A percentile compares a stretch with the other conserved stretches of the same genome.
phyloP scores from a whole-genome alignment of 768 basidiomycete genomes.

The Scleroderma citrinum region DNA sequence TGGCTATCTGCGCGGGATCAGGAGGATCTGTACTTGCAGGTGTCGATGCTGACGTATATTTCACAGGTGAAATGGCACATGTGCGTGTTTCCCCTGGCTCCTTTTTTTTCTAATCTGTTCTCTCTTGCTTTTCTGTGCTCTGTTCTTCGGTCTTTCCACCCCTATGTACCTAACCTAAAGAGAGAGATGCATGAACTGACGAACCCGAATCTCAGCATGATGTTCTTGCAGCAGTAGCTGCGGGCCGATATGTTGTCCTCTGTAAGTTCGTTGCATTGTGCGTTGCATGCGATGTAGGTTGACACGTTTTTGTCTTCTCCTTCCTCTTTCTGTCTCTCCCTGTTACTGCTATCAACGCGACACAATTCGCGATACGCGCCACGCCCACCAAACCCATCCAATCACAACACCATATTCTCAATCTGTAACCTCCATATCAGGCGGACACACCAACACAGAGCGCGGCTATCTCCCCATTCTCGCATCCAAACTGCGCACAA shows the following conservation, averaged over 20 bases:
- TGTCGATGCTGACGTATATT: slow-evolving; percentile 75
- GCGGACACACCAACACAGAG: slow-evolving; percentile 93
- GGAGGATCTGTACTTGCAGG: slow-evolving; percentile 74
- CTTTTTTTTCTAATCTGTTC: no score
- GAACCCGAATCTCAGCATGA: slow-evolving; percentile 58
- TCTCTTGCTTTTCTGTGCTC: no score
- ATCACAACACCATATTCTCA: no score
- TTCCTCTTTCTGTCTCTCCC: no score
- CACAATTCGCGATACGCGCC: no score
- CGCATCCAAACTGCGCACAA: slow-evolving; percentile 59
- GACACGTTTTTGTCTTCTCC: no score
- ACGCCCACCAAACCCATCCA: no score
- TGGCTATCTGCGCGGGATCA: slow-evolving; percentile 90
- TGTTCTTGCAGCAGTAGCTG: slow-evolving; percentile 72
- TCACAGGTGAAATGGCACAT: slow-evolving; percentile 92
- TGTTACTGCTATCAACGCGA: no score
- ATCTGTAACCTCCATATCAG: slow-evolving; percentile 33
- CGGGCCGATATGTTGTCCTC: slow-evolving; percentile 74
- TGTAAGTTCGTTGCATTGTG: slow-evolving; percentile 43
- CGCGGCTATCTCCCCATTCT: slow-evolving; percentile 84
- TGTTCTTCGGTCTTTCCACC: slow-evolving; percentile 13
- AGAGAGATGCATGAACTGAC: background rate
- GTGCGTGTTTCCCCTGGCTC: slow-evolving; percentile 36
- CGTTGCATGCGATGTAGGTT: background rate
- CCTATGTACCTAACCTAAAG: background rate